phyloP scores from a whole-genome alignment of 192 early-diverging fungal species.

The Spizellomyces punctatus region DNA sequence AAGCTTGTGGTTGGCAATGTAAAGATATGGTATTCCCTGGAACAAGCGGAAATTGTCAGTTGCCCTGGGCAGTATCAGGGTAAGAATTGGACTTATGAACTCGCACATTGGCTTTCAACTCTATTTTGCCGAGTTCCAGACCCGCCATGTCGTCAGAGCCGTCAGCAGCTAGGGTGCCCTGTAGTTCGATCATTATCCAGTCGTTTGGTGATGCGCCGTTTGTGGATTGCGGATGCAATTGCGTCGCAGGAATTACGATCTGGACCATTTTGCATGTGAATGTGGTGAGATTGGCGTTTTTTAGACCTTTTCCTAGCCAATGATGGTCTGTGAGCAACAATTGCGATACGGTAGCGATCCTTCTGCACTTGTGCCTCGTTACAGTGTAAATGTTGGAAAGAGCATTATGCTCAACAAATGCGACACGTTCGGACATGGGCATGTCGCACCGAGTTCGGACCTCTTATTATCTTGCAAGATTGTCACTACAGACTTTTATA shows the following conservation, averaged over 20 bases:
- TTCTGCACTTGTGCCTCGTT: too few species aligned
- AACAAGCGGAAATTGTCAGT: not conserved
- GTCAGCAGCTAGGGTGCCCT: constrained; percentile 21
- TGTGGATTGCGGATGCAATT: not conserved
- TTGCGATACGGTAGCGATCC: too few species aligned
- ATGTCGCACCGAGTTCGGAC: too few species aligned
- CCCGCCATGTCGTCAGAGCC: constrained; percentile 3
- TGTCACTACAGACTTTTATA: too few species aligned
- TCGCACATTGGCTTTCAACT: constrained; percentile 8
- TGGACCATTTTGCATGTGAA: constrained; percentile 13
- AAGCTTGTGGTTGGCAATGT: constrained; percentile 32
- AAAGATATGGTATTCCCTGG: constrained; percentile 24
- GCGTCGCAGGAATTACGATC: constrained; percentile 17
- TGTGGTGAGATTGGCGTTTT: too few species aligned
- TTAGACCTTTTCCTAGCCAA: too few species aligned
- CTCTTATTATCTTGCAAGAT: too few species aligned
- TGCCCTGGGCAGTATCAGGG: not conserved
- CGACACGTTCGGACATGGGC: too few species aligned
- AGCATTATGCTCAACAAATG: too few species aligned
- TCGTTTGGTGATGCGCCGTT: not conserved
- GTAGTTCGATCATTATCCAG: constrained; percentile 24
- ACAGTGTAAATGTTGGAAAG: too few species aligned
- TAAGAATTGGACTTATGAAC: not conserved
- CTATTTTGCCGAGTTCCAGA: constrained; percentile 5
- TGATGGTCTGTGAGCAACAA: too few species aligned